Base-by-base conservation (phyloP, 2,329 filamentous ascomycete species). In the Dactylellina parvicollis region DNA sequence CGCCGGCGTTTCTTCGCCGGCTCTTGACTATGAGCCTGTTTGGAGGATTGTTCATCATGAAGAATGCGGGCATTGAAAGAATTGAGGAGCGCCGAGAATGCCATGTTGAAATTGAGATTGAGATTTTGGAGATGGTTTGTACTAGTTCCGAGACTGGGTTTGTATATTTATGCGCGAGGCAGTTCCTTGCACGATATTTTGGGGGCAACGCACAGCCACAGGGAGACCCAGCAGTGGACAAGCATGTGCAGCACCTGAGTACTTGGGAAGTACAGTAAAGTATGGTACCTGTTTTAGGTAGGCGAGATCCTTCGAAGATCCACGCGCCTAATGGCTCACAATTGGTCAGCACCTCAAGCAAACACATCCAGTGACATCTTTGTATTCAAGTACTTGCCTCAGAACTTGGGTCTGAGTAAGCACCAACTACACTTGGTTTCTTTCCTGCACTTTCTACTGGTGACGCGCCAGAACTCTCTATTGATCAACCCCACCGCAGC, bases 21-120 rank as follows among this genome's bases (percentile, higher is more conserved):
- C n/a, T 47, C 30, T 24, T 42, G 18, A 10, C 14, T 4, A 12
- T 28, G 16, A 14, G 14, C 4, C 4, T 30, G 14, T 24, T 42
- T 22, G n/a, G 54, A 44, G 22, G 64, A 28, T 2, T 28, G 59
- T 12, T 42, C 30, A 16, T 9, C 5, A 46, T 36, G 2, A 3
- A n/a, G 22, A 28, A 34, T 26, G 26, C 14, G n/a, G n/a, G n/a
- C 3, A n/a, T 42, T 22, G 26, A 72, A 65, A 2, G 67, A 72
- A 36, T 59, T 32, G 28, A 72, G 50, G 12, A 72, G 67, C 1
- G 67, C 56, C 2, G 67, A 65, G 52, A 72, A 59, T 4, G 67
- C 18, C 67, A 72, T 72, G 14, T 42, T 57, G 18, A 20, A n/a
- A 28, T 5, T 40, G 36, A 4, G 9, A 12, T 14, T 16, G 8